A percentile compares a stretch with the other conserved stretches of the same genome.
These are phyloP conservation scores for Exophiala sp. DNA, from an alignment of 2,329 filamentous ascomycete genomes.

Conservation along the genomic window DNA sequence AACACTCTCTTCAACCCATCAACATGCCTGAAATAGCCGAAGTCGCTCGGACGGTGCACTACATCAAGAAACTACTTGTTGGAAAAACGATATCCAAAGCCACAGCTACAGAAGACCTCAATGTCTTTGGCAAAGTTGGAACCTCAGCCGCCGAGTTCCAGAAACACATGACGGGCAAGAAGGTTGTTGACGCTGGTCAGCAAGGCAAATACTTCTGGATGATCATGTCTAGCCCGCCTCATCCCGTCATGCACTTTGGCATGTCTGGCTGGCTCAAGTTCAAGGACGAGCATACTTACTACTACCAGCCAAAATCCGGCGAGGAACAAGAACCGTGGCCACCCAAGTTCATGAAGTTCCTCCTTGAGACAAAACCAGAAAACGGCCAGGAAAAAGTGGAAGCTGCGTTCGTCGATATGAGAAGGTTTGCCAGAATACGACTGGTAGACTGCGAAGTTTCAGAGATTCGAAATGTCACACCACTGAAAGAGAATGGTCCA, in stretches of 20 bases:
- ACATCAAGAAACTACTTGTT: slow-evolving; percentile 75
- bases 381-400: slow-evolving; percentile 54
- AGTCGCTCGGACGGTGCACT: slow-evolving; percentile 84
- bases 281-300: slow-evolving; percentile 69
- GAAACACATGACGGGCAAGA: slow-evolving; percentile 70
- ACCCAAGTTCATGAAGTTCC: slow-evolving; percentile 84
- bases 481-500: slow-evolving; percentile 86
- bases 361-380: slow-evolving; percentile 63
- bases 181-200: slow-evolving; percentile 66
- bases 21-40: slow-evolving; percentile 50
- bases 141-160: slow-evolving; percentile 73
- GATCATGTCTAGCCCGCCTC: slow-evolving; percentile 71
- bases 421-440: slow-evolving; percentile 74
- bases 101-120: slow-evolving; percentile 71
- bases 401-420: slow-evolving; percentile 77
- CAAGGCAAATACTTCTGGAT: slow-evolving; percentile 99
- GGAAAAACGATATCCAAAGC: slow-evolving; percentile 73
- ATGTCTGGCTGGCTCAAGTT: slow-evolving; percentile 84
- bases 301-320: slow-evolving; percentile 65
- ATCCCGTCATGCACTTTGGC: slow-evolving; percentile 85
- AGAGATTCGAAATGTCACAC: slow-evolving; percentile 70
- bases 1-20: background rate
- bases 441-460: slow-evolving; percentile 76
- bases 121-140: slow-evolving; percentile 87
- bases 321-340: slow-evolving; percentile 68